Evolutionary conservation across 495 filamentous ascomycete species (phyloP).

Genomic region (Hypoxylon perforatum): DNA sequence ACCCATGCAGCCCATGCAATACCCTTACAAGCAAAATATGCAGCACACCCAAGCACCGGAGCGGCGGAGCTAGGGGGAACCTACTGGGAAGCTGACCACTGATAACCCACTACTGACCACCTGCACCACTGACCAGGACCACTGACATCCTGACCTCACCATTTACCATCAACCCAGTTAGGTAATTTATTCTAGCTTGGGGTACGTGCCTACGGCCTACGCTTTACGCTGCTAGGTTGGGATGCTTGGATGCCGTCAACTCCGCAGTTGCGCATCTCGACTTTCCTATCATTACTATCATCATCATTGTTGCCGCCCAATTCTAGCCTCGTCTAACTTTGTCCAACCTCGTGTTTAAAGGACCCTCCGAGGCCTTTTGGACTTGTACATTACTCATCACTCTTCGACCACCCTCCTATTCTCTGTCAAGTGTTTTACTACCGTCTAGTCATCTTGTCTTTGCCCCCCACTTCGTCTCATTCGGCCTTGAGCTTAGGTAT

Average conservation of each 20-base stretch:
- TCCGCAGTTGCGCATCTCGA: constrained; percentile 35
- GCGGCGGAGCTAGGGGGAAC: background rate
- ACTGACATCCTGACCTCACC: constrained; percentile 31
- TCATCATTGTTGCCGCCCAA: constrained; percentile 49
- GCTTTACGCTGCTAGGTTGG: background rate
- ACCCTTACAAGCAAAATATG: constrained; percentile 14
- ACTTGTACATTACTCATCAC: constrained; percentile 27
- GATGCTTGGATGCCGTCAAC: constrained; percentile 17
- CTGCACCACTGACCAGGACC: background rate
- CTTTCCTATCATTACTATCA: constrained; percentile 16
- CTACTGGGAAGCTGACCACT: constrained; percentile 18
- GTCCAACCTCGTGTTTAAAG: constrained; percentile 5
- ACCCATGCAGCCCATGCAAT: background rate
- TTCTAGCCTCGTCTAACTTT: constrained; percentile 51
- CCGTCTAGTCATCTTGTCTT: constrained; percentile 11
- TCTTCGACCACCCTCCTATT: constrained; percentile 7
- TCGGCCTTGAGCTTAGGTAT: constrained; percentile 14
- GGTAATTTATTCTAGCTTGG: constrained; percentile 18
- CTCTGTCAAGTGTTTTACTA: constrained; percentile 9
- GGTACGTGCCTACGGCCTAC: background rate
- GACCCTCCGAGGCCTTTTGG: constrained; percentile 18
- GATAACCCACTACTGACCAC: background rate
- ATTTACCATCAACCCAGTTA: constrained; percentile 16
- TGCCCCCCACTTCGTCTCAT: constrained; percentile 21
- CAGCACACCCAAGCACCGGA: constrained; percentile 11